A percentile compares a stretch with the other conserved stretches of the same genome.
Evolutionary conservation across 768 basidiomycete genomes (phyloP).

Genomic region (Suillus bovinus): DNA sequence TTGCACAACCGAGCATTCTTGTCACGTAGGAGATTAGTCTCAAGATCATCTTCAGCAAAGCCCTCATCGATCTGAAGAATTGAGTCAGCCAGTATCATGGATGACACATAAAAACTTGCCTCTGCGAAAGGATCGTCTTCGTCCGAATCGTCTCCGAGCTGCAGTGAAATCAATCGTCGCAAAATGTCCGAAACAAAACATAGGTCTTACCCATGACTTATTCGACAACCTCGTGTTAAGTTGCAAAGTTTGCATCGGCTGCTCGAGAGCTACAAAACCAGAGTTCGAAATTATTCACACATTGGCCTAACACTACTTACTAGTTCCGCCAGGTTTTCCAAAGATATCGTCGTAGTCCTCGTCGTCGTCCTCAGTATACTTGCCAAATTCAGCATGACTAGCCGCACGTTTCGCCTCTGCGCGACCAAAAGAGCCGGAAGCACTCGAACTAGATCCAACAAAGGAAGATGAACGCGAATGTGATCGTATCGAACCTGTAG

Average conservation of each 20-base stretch:
- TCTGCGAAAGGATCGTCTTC: slow-evolving; percentile 98
- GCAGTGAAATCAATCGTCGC: slow-evolving; percentile 7
- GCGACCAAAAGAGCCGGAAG: slow-evolving; percentile 60
- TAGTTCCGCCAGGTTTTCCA: slow-evolving; percentile 67
- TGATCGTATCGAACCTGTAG: slow-evolving; percentile 33
- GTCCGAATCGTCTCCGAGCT: slow-evolving; percentile 82
- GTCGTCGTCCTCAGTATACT: slow-evolving; percentile 86
- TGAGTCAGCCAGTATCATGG: slow-evolving; percentile 10
- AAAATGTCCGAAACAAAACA: not conserved
- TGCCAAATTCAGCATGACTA: slow-evolving; percentile 69
- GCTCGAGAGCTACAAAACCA: slow-evolving; percentile 48
- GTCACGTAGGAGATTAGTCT: slow-evolving; percentile 90
- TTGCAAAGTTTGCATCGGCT: slow-evolving; percentile 72
- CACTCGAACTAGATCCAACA: slow-evolving; percentile 41
- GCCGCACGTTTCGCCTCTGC: slow-evolving; percentile 58
- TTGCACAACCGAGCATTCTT: slow-evolving; percentile 87
- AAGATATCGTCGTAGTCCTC: slow-evolving; percentile 97
- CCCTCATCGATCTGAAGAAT: slow-evolving; percentile 80
- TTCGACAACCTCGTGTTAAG: slow-evolving; percentile 86
- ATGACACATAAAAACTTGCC: slow-evolving; percentile 38
- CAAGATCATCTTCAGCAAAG: slow-evolving; percentile 88
- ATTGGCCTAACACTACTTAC: slow-evolving; percentile 43
- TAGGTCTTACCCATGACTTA: slow-evolving; percentile 75
- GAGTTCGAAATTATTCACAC: slow-evolving; percentile 5
- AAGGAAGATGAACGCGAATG: slow-evolving; percentile 66